Base-by-base conservation (phyloP, 805 yeast species). In the Barnettozyma botsteinii region DNA sequence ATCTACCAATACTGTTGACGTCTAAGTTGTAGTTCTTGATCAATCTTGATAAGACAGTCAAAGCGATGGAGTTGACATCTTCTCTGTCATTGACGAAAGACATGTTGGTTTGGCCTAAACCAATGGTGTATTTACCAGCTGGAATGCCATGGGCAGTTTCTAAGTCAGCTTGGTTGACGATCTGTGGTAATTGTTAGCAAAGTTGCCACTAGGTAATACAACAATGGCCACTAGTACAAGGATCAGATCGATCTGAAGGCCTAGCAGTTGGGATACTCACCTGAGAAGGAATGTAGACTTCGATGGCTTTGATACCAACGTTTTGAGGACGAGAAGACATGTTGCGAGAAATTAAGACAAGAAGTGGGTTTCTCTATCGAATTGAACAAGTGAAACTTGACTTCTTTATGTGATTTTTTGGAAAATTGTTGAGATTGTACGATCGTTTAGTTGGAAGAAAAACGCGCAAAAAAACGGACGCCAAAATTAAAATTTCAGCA, bases 91-190 rank as follows among this genome's bases (percentile, higher is more conserved):
- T 84, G 51, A 93, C 98, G 57, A 86, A 93, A 15, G 95, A 77
- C 99, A 93, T 93, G 66, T 88, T 87, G 57, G 96, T 91, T 72
- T 93, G 98, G 50, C 99, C 99, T 46, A 93, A 75, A 37, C 99
- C 99, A 64, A 93, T 91, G 60, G 99, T 93, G 75, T 88, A 93
- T 65, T 93, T 93, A 45, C 99, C 99, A 40, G 84, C 70, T 18
- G 98, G 77, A 46, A 91, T 89, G 42, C 84, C 85, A 61, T 89
- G 95, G 55, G 68, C 79, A 49, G 73, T 67, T 65, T 93, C 99
- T 51, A 93, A 70, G 41, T 86, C 98, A 35, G 80, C 69, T 70
- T 93, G 98, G 71, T 76, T 82, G 46, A 93, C 97, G 53, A 69
- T 79, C 71, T 71, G 15, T 17, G 21, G 26, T 27, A 20, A 33